phyloP scores from a whole-genome alignment of 2,329 filamentous ascomycete species.

The Trichoderma harzianum region DNA sequence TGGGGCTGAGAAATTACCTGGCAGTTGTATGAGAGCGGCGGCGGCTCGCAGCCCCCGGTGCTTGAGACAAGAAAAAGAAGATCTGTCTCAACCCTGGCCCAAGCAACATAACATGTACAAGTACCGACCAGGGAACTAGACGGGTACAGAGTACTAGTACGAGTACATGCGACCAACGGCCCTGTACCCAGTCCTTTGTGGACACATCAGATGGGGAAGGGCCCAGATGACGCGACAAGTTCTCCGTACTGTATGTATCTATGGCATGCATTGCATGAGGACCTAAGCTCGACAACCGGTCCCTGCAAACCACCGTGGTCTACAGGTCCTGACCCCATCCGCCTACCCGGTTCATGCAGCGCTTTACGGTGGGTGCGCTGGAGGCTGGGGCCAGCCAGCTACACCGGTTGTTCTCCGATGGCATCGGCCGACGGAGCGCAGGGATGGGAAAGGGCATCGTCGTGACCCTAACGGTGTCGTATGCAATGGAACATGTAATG shows the following conservation, averaged over 20 bases:
- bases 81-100: slow-evolving; percentile 6
- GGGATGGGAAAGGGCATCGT: background rate
- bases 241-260: slow-evolving; percentile 17
- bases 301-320: slow-evolving; percentile 17
- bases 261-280: slow-evolving; percentile 27
- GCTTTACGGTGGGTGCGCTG: slow-evolving; percentile 8
- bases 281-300: slow-evolving; percentile 19
- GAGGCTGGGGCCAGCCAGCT: background rate
- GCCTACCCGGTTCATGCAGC: slow-evolving; percentile 19
- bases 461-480: background rate
- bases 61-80: background rate
- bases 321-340: slow-evolving; percentile 9
- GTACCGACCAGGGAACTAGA: background rate
- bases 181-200: background rate
- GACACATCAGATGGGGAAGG: slow-evolving; percentile 12
- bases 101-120: background rate
- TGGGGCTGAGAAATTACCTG: background rate
- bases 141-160: background rate
- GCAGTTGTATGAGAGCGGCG: background rate
- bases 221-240: slow-evolving; percentile 14
- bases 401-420: background rate
- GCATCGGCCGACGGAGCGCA: slow-evolving; percentile 9
- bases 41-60: background rate
- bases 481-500: background rate
- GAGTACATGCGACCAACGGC: background rate